phyloP scores from a whole-genome alignment of 1,284 basidiomycete genomes.

The Wallemia hederae region DNA sequence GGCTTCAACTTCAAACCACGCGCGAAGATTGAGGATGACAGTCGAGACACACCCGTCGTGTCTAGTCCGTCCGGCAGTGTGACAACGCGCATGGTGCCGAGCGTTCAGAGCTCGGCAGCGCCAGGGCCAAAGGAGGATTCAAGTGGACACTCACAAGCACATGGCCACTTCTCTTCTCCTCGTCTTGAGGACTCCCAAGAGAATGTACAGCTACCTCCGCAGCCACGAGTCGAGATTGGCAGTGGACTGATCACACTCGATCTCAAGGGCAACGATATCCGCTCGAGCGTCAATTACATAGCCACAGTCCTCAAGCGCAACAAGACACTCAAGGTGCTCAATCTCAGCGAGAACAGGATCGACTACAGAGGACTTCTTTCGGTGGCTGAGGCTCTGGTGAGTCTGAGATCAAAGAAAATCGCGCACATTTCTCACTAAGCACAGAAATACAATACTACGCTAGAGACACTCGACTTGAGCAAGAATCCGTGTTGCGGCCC shows the following conservation, averaged over 20 bases:
- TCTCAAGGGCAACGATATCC: slow-evolving; percentile 65
- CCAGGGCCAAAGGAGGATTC: no score
- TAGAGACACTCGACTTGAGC: slow-evolving; percentile 79
- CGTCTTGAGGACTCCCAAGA: neutral
- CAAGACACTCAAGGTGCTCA: slow-evolving; percentile 72
- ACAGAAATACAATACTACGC: slow-evolving; percentile 73
- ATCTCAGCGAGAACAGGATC: slow-evolving; percentile 75
- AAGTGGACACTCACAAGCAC: neutral
- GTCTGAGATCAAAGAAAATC: slow-evolving; percentile 11
- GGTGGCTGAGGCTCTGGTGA: slow-evolving; percentile 63
- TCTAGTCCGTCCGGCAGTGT: slow-evolving; percentile 46
- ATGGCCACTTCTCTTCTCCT: neutral
- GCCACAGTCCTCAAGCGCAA: slow-evolving; percentile 89
- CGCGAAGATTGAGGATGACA: slow-evolving; percentile 16
- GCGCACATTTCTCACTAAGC: neutral
- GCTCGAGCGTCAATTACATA: slow-evolving; percentile 54
- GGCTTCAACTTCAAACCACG: neutral
- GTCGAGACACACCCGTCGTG: slow-evolving; percentile 34
- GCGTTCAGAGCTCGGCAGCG: no score
- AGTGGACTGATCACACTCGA: slow-evolving; percentile 1
- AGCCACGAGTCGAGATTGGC: slow-evolving; percentile 1
- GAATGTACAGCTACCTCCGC: neutral
- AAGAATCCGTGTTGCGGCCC: slow-evolving; percentile 81
- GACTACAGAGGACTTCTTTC: slow-evolving; percentile 49
- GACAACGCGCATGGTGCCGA: slow-evolving; percentile 35